Conservation (phyloP, 768 basidiomycete species). For the Vararia minispora region DNA sequence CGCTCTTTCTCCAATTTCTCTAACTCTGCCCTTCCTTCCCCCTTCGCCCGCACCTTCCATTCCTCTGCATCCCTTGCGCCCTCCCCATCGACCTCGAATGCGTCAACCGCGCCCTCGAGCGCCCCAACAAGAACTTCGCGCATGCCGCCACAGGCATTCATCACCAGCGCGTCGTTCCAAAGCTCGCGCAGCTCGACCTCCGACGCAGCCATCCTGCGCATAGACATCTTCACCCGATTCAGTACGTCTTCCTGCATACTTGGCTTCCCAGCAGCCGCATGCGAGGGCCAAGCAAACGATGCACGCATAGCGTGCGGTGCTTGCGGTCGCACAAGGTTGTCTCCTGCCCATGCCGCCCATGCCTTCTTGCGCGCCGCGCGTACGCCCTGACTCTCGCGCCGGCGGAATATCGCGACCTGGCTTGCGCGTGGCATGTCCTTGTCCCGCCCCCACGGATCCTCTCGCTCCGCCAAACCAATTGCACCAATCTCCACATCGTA, state of each 20-base stretch:
- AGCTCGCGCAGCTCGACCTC: conserved; percentile 32
- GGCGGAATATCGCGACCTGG: conserved; percentile 52
- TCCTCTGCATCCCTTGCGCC: conserved; percentile 12
- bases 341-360: conserved; percentile 18
- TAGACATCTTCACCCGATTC: conserved; percentile 33
- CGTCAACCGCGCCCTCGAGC: conserved; percentile 21
- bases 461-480: conserved; percentile 46
- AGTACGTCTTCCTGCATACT: conserved; percentile 35
- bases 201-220: conserved; percentile 42
- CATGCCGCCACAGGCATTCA: conserved; percentile 46
- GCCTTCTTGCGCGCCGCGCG: conserved; percentile 17
- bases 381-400: conserved; percentile 27
- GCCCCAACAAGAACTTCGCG: conserved; percentile 42
- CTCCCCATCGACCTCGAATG: conserved; percentile 4
- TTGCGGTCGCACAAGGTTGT: conserved; percentile 1
- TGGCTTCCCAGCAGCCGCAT: conserved; percentile 35
- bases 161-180: conserved; percentile 36
- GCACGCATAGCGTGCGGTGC: conserved; percentile 36
- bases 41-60: conserved; percentile 9
- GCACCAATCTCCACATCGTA: conserved; percentile 51
- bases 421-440: conserved; percentile 52
- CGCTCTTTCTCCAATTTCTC: conserved; percentile 8
- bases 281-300: conserved; percentile 37
- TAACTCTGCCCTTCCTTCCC: background rate
- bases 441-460: conserved; percentile 68